phyloP scores from a whole-genome alignment of 108 stramenopile genomes.

The Epithemia pelagica region DNA sequence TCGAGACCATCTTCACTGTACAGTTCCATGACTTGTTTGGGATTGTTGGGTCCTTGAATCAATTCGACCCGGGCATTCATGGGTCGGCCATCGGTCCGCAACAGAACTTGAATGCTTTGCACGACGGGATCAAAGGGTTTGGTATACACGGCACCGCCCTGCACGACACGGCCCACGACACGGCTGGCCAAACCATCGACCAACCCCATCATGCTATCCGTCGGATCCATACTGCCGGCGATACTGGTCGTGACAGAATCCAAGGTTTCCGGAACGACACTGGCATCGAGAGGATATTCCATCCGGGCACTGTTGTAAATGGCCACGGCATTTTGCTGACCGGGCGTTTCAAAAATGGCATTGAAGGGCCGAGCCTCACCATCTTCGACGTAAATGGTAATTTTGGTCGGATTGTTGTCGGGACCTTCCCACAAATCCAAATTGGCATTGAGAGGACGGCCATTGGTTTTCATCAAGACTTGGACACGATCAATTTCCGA shows the following conservation, averaged over 20 bases:
- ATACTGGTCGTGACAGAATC: too few relatives aligned
- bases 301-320: slow-evolving; percentile 71
- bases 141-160: slow-evolving; percentile 72
- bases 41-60: slow-evolving; percentile 80
- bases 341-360: slow-evolving; percentile 64
- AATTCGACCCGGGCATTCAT: slow-evolving; percentile 73
- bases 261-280: too few relatives aligned
- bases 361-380: slow-evolving; percentile 65
- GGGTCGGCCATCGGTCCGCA: slow-evolving; percentile 73
- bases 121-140: slow-evolving; percentile 66
- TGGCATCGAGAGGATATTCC: slow-evolving; percentile 69
- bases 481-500: slow-evolving; percentile 53
- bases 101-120: slow-evolving; percentile 50
- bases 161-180: slow-evolving; percentile 54
- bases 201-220: too few relatives aligned
- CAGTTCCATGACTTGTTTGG: slow-evolving; percentile 80
- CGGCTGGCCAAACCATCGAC: slow-evolving; percentile 7
- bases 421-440: slow-evolving; percentile 77
- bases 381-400: slow-evolving; percentile 73
- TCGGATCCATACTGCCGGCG: too few relatives aligned
- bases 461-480: slow-evolving; percentile 68
- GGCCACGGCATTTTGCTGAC: slow-evolving; percentile 66
- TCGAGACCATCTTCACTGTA: slow-evolving; percentile 81
- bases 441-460: slow-evolving; percentile 75
- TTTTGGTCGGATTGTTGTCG: slow-evolving; percentile 71